Evolutionary conservation across 2,329 filamentous ascomycete species (phyloP), one percentile per base, ranked within the genome.

Genomic region (Rhinocladiella mackenziei): DNA sequence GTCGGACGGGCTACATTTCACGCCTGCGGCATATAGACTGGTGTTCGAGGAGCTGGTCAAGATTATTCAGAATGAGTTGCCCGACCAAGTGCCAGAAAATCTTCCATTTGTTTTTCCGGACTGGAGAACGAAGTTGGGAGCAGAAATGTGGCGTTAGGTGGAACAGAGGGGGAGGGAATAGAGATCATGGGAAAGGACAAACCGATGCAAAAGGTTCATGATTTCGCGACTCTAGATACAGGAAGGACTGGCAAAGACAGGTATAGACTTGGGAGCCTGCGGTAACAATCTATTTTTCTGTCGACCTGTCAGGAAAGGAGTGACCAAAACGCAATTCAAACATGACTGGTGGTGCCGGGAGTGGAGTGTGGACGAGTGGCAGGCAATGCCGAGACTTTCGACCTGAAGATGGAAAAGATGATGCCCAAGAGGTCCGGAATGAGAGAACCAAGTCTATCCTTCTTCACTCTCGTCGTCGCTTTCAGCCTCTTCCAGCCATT

Each of bases 401-500:
- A 10, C 11, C 28, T 30, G 28, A 13, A 13, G 4, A n/a, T n/a
- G 5, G 5, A 14, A 30, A 13, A 30, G n/a, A 30, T 30, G 23
- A 25, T 22, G 19, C 9, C 8, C 18, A 25, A 15, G 23, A 26
- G 36, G 8, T 25, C 11, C 15, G 18, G 36, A 39, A 29, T 4
- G 13, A 35, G 32, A 35, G 32, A 14, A 22, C 3, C 15, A n/a
- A 14, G 26, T 33, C 34, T 47, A 50, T 39, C 47, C 48, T 11
- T 50, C 44, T 19, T 47, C 46, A 36, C 43, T 50, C 41, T 80
- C 78, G 13, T 82, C 80, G 15, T 83, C 81, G 5, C 74, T 75
- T 48, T 83, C 81, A 41, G 89, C 89, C 68, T 85, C 87, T 58
- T 87, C 80, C 46, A 97, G 87, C 91, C 89, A 97, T 59, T 82